Evolutionary conservation across 2,329 filamentous ascomycete genomes (phyloP), one percentile per base, ranked within the genome.

Genomic region (Monilinia vaccinii-corymbosi): DNA sequence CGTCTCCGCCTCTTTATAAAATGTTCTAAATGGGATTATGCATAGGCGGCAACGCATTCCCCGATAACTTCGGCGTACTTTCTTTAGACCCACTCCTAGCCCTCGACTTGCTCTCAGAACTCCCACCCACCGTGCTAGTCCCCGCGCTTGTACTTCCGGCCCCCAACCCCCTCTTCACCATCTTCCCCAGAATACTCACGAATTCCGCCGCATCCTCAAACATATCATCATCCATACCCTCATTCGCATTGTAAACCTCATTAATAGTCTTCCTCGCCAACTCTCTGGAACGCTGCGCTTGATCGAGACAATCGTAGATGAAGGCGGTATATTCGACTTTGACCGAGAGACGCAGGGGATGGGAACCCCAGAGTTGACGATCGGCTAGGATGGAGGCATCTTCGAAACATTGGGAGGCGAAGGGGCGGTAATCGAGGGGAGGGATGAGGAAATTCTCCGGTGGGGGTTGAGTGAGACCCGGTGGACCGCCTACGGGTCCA

Each of bases 321-420:
- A 97, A 99, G 0, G 92, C 92, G 16, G 89, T 85, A 72, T 95
- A 95, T 73, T 99, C 94, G 1, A 96, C 87, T 69, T 94, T 94
- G 56, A 96, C 87, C 0, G 90, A 95, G 0, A 99, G 78, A 1
- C 93, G 87, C 18, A 99, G 77, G 0, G 94, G 94, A 71, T 97
- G 91, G 0, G 90, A 95, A 3, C 92, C 91, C 72, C 91, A 90
- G 1, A 97, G 81, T 11, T 91, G 78, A 31, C 79, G 76, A 51
- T 92, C 88, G 2, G 93, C 89, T 3, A 96, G 79, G 0, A 79
- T 75, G 7, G 87, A 81, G 2, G 91, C 92, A 60, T 91, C 86
- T 46, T 82, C 81, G 72, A 99, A 99, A 71, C 89, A 90, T 56
- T 84, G 80, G 46, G 86, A 86, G 2, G 94, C 90, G n/a, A 85